Conservation (phyloP, 495 filamentous ascomycete genomes). For the Podospora pseudocomata region DNA sequence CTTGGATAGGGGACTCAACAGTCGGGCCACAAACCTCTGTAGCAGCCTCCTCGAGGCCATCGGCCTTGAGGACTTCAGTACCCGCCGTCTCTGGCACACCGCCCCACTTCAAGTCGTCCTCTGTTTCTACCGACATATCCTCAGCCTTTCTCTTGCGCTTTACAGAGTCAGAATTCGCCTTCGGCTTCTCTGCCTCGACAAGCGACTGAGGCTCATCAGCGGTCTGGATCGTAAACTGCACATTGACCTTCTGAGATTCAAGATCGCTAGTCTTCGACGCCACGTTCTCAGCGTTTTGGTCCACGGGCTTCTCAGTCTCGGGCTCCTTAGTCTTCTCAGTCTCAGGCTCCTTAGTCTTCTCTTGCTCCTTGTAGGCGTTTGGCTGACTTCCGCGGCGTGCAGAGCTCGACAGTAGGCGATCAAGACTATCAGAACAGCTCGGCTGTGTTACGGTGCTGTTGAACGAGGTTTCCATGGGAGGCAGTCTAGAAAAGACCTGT, state of each 20-base stretch:
- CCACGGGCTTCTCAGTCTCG: not conserved
- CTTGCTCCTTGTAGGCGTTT: not conserved
- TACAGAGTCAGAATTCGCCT: not conserved
- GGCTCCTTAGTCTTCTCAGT: not conserved
- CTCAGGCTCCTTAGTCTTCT: not conserved
- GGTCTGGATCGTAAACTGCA: not conserved
- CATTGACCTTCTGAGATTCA: not conserved
- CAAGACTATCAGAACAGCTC: not conserved
- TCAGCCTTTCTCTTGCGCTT: slow-evolving; percentile 32
- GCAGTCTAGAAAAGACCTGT: not conserved
- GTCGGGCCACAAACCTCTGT: not conserved
- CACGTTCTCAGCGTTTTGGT: not conserved
- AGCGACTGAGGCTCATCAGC: not conserved
- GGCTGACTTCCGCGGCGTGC: not conserved
- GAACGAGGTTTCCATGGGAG: not conserved
- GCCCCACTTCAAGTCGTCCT: slow-evolving; percentile 27
- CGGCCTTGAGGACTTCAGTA: not conserved
- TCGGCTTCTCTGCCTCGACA: not conserved
- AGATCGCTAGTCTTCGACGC: not conserved
- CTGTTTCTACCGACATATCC: slow-evolving; percentile 33
- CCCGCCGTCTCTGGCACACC: not conserved
- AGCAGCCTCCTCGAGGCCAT: not conserved
- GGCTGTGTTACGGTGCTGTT: not conserved
- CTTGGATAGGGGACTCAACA: not conserved
- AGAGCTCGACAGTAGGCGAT: not conserved